Percentiles rank a stretch among this genome's conserved stretches.
These are phyloP conservation scores for Podaxis mareebaensis DNA, from an alignment of 768 basidiomycete genomes.

Conservation along the genomic window DNA sequence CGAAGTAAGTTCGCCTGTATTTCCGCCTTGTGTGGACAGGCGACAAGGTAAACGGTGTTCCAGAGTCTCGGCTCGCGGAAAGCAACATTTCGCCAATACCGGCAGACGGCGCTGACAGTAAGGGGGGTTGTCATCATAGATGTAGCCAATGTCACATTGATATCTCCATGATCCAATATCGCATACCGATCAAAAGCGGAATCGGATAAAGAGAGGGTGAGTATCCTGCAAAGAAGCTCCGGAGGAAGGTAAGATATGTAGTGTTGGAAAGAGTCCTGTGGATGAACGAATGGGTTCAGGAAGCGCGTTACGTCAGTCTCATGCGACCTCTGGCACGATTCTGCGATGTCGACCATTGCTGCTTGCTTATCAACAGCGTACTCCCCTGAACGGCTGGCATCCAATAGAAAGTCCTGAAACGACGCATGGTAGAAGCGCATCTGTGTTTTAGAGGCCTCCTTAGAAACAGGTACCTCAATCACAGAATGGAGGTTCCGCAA, in stretches of 20 bases:
- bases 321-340: no score
- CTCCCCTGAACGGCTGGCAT: no score
- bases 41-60: conserved; percentile 22
- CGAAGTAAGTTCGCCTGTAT: conserved; percentile 21
- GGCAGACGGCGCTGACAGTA: conserved; percentile 25
- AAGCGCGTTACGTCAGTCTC: no score
- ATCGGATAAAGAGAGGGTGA: conserved; percentile 5
- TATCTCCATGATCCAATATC: not conserved
- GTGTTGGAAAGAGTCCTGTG: not conserved
- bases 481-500: no score
- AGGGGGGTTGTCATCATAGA: conserved; percentile 18
- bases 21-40: conserved; percentile 15
- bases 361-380: no score
- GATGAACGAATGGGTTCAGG: not conserved
- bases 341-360: no score
- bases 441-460: no score
- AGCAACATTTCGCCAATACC: conserved; percentile 24
- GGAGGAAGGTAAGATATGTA: conserved; percentile 3
- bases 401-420: no score
- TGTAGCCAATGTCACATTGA: not conserved
- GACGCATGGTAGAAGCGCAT: no score
- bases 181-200: conserved; percentile 4
- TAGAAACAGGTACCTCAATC: no score
- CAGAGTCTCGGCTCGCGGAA: conserved; percentile 25
- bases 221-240: conserved; percentile 17